phyloP scores from a whole-genome alignment of 1,139 yeast genomes.

The Yamadazyma diddensiae region DNA sequence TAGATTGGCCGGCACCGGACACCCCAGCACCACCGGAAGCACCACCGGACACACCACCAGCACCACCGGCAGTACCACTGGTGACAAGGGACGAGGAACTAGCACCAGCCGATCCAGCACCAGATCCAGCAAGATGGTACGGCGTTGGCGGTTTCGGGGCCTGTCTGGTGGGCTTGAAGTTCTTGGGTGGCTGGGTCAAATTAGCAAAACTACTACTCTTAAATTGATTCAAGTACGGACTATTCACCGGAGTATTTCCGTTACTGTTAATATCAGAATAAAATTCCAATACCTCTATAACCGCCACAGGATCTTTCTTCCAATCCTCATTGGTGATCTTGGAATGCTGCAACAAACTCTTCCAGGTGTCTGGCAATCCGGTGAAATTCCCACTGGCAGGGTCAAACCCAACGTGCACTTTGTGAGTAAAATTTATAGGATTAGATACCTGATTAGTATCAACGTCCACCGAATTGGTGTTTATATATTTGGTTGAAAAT shows the following conservation, averaged over 20 bases:
- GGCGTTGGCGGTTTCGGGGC: slow-evolving; percentile 49
- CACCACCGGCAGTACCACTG: not conserved
- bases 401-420: slow-evolving; percentile 60
- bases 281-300: slow-evolving; percentile 88
- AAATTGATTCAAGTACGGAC: slow-evolving; percentile 16
- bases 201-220: slow-evolving; percentile 11
- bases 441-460: slow-evolving; percentile 51
- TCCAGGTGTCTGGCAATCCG: slow-evolving; percentile 81
- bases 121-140: slow-evolving; percentile 30
- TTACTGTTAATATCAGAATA: slow-evolving; percentile 50
- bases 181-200: slow-evolving; percentile 16
- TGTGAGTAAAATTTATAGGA: slow-evolving; percentile 78
- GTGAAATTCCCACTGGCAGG: slow-evolving; percentile 71
- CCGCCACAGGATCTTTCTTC: slow-evolving; percentile 82
- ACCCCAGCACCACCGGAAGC: slow-evolving; percentile 2
- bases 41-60: not conserved
- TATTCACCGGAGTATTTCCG: slow-evolving; percentile 28
- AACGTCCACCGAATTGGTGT: slow-evolving; percentile 18
- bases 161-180: slow-evolving; percentile 35
- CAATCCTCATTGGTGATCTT: slow-evolving; percentile 80
- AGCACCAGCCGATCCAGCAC: slow-evolving; percentile 1
- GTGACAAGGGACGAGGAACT: not conserved
- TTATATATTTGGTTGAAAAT: slow-evolving; percentile 66
- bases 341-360: slow-evolving; percentile 67
- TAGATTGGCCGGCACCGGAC: slow-evolving; percentile 9